These are phyloP conservation scores for Beta macrorhiza DNA, from an alignment of 179 eudicot species.

Conservation along the genomic window DNA sequence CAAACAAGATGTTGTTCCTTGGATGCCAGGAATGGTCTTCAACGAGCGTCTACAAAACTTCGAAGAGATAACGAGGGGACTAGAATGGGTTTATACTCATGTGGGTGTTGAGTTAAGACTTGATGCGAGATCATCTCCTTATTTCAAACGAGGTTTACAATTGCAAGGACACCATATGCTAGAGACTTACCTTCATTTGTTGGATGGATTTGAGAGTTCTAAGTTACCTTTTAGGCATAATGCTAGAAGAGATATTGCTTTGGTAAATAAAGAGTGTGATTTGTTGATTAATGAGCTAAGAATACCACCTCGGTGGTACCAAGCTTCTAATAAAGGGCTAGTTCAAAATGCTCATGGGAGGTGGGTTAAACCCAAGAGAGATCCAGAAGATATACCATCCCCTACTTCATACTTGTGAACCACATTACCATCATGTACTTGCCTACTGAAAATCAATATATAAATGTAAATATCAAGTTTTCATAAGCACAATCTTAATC, in stretches of 20 bases:
- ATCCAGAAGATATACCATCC: slow-evolving; percentile 67
- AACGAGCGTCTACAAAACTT: slow-evolving; percentile 60
- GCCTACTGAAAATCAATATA: not conserved
- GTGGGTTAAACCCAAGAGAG: slow-evolving; percentile 77
- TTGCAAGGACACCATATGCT: slow-evolving; percentile 63
- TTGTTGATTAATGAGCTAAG: slow-evolving; percentile 67
- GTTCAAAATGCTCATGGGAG: slow-evolving; percentile 59
- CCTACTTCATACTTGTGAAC: slow-evolving; percentile 39
- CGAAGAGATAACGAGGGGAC: slow-evolving; percentile 55
- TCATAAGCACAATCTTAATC: not conserved
- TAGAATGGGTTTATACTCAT: slow-evolving; percentile 77
- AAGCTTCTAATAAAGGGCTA: slow-evolving; percentile 59
- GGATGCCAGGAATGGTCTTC: slow-evolving; percentile 64
- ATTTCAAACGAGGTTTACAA: slow-evolving; percentile 56
- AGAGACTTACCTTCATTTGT: slow-evolving; percentile 70
- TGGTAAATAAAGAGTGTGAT: slow-evolving; percentile 74
- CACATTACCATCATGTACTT: slow-evolving; percentile 8
- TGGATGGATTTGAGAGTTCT: slow-evolving; percentile 53
- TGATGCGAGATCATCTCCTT: slow-evolving; percentile 60
- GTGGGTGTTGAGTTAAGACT: slow-evolving; percentile 69
- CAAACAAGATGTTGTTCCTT: slow-evolving; percentile 63
- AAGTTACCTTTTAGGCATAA: slow-evolving; percentile 40
- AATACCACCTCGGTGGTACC: slow-evolving; percentile 68
- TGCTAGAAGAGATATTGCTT: slow-evolving; percentile 61
- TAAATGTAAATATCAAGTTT: not conserved